Evolutionary conservation across 495 filamentous ascomycete species (phyloP), one percentile per base, ranked within the genome.

Genomic region (Aspergillus panamensis): DNA sequence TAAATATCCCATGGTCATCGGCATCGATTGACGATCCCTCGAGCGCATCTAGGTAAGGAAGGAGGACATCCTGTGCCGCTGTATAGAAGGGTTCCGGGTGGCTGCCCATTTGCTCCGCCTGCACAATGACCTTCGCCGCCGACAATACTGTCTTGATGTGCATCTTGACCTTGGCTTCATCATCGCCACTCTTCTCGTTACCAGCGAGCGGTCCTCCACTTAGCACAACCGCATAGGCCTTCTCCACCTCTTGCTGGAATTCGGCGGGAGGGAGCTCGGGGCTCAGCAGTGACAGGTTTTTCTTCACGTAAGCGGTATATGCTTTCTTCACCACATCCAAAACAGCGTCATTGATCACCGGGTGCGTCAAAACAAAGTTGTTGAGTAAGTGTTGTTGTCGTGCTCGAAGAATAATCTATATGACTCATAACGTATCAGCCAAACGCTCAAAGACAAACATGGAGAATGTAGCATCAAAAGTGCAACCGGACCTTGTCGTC

Each of bases 101-200:
- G 17, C 74, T 72, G 33, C 77, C 62, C 67, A 75, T 58, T 43
- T 73, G 25, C 62, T 50, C 72, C 51, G 59, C 76, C 69, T 69
- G 69, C 37, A 58, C 67, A 31, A 91, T 78, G 8, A 82, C 83
- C 44, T 73, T 65, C 12, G 84, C 79, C 2, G 88, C 86, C 1
- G 83, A 77, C 17, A 80, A 75, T 53, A 86, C 84, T 3, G 90
- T 96, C 66, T 83, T 88, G 54, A 96, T 82, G 63, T 96, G 91
- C 92, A 96, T 96, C 67, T 95, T 96, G 51, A 90, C 73, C 77
- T 97, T 97, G 3, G 86, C 84, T 61, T 95, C 88, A 55, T 87
- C 84, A 59, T 95, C 90, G 0, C 86, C 85, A 1, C 80, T 70
- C 51, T 90, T 74, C 31, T 84, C 80, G 14, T 85, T 87, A 13